Percentiles rank a stretch among this genome's conserved stretches.
phyloP scores from a whole-genome alignment of 2,329 filamentous ascomycete species.

The Colletotrichum paranaense region DNA sequence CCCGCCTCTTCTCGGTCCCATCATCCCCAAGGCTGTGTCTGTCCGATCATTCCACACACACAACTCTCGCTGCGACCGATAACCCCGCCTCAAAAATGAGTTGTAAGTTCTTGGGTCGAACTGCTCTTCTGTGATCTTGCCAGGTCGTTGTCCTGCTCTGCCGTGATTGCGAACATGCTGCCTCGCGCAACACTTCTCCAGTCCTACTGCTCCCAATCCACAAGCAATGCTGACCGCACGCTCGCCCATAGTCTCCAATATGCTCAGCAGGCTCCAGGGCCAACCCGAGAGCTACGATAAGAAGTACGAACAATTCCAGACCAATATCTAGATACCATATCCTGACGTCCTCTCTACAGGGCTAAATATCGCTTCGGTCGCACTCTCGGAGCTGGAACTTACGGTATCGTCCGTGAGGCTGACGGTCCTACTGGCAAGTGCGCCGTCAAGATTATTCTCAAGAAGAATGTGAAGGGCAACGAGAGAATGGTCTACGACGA shows the following conservation, averaged over 20 bases:
- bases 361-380: constrained; percentile 91
- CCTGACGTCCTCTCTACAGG: constrained; percentile 56
- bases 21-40: not conserved
- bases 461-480: constrained; percentile 99
- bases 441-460: constrained; percentile 98
- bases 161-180: not conserved
- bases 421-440: constrained; percentile 87
- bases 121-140: not conserved
- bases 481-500: constrained; percentile 99
- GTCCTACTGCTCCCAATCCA: not conserved
- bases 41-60: not conserved
- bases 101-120: constrained; percentile 46
- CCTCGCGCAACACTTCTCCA: not conserved
- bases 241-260: constrained; percentile 75
- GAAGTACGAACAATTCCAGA: constrained; percentile 71
- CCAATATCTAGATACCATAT: constrained; percentile 25
- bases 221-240: constrained; percentile 39
- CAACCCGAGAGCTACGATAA: constrained; percentile 99
- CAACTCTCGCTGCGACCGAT: not conserved
- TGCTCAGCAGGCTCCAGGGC: constrained; percentile 95
- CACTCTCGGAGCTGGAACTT: constrained; percentile 95
- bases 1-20: constrained; percentile 24
- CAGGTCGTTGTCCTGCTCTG: not conserved
- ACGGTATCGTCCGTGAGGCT: constrained; percentile 97
- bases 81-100: constrained; percentile 46